Evolutionary conservation across 2,329 filamentous ascomycete species (phyloP).

Genomic region (Paraphaeosphaeria sporulosa): DNA sequence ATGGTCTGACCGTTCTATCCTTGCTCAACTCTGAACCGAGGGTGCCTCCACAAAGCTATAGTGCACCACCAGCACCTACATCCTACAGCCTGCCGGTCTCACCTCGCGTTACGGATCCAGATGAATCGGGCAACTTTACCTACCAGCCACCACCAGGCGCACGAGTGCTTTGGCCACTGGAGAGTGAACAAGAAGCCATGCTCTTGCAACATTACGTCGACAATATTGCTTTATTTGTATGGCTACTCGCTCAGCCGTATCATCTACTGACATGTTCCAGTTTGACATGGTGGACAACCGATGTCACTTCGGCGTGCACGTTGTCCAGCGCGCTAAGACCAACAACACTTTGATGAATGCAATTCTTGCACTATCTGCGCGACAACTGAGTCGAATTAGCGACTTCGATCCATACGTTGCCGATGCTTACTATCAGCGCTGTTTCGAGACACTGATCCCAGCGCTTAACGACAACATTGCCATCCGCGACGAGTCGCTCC

Average conservation of each 20-base stretch:
- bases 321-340: constrained; percentile 46
- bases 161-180: constrained; percentile 45
- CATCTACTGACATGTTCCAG: constrained; percentile 21
- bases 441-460: constrained; percentile 51
- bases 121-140: constrained; percentile 30
- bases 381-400: constrained; percentile 51
- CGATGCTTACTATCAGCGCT: constrained; percentile 52
- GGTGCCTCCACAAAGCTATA: constrained; percentile 22
- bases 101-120: constrained; percentile 19
- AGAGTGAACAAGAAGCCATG: constrained; percentile 48
- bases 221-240: constrained; percentile 46
- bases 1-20: constrained; percentile 44
- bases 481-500: constrained; percentile 50
- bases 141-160: constrained; percentile 40
- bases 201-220: constrained; percentile 47
- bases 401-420: constrained; percentile 52
- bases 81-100: constrained; percentile 24
- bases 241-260: constrained; percentile 5
- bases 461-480: constrained; percentile 50
- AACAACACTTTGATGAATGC: constrained; percentile 53
- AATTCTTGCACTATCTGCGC: constrained; percentile 52
- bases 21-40: constrained; percentile 45
- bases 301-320: constrained; percentile 44
- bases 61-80: constrained; percentile 22
- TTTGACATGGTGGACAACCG: constrained; percentile 47